Base-by-base conservation (phyloP, 2,329 filamentous ascomycete species). In the Diplodia mutila region DNA sequence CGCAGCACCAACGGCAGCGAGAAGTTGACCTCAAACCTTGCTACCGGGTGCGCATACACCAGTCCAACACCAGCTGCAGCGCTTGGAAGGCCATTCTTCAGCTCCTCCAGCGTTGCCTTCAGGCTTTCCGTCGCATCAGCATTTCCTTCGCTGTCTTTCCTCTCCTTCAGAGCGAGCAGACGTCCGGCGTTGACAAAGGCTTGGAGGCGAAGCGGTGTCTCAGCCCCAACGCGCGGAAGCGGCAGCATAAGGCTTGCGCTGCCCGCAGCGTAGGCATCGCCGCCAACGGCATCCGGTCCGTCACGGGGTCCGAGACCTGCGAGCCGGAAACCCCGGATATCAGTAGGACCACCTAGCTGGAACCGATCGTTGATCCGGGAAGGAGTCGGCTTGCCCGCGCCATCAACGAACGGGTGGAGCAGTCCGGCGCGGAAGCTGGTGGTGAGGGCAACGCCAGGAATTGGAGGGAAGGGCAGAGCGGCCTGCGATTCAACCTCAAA, bases 11-110 rank as follows among this genome's bases (percentile, higher is more conserved):
- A 78, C 1, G 95, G 95, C 72, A 99, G 79, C 73, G 91, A 93
- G 77, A 99, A 97, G 80, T 99, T 99, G 72, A 99, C 84, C 82
- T 99, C 95, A 71, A 99, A 97, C 67, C 95, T 84, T 12, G 95
- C 95, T 23, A 94, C 90, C 0, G 94, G 94, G 75, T 98, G 94
- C 3, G 94, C 95, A 77, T 99, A 99, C 1, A 99, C 94, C 25
- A 99, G 82, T 0, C 95, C 95, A 14, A 97, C 81, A 29, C 95
- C 95, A 1, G 93, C 94, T 1, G 94, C 91, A 39, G 93, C 84
- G 76, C 92, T 97, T 0, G 95, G 95, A 32, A 93, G 79, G 4
- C 92, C 93, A 65, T 89, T 90, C 23, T 85, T 83, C 18, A 98
- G 80, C 69, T 94, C 90, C 5, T 83, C 84, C 14, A 97, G 75